phyloP scores from a whole-genome alignment of 2,329 filamentous ascomycete species.

The Fusarium setosum region DNA sequence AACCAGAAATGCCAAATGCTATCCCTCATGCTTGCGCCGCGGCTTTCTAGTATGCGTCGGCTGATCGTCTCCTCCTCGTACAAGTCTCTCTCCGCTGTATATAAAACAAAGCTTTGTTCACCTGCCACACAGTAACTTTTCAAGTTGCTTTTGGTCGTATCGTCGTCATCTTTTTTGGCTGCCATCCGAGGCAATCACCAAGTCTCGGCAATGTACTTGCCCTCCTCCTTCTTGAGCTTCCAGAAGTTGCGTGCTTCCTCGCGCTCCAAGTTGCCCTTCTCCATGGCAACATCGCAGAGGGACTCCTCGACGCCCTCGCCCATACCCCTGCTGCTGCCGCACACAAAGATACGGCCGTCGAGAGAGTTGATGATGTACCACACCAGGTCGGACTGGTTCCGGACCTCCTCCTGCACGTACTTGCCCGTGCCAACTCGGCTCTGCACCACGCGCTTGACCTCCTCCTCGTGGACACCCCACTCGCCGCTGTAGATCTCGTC shows the following conservation, averaged over 20 bases:
- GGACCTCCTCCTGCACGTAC: slow-evolving; percentile 97
- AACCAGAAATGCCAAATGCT: slow-evolving; percentile 27
- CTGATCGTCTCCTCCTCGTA: slow-evolving; percentile 8
- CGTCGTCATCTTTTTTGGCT: background rate
- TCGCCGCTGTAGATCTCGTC: slow-evolving; percentile 98
- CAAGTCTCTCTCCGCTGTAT: background rate
- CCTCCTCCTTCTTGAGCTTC: slow-evolving; percentile 89
- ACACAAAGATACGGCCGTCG: slow-evolving; percentile 97
- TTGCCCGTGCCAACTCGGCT: slow-evolving; percentile 81
- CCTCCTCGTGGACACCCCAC: slow-evolving; percentile 91
- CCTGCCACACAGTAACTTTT: background rate
- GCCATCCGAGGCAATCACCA: slow-evolving; percentile 57
- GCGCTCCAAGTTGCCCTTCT: slow-evolving; percentile 86
- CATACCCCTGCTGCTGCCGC: slow-evolving; percentile 95
- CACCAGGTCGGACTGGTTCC: slow-evolving; percentile 91
- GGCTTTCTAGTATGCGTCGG: slow-evolving; percentile 35
- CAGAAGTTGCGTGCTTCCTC: slow-evolving; percentile 90
- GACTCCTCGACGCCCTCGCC: slow-evolving; percentile 94
- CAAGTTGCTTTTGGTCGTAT: background rate
- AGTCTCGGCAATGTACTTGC: slow-evolving; percentile 93
- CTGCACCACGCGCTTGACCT: slow-evolving; percentile 85
- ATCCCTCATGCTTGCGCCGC: slow-evolving; percentile 34
- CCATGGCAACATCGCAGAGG: slow-evolving; percentile 89
- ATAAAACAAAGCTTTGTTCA: background rate
- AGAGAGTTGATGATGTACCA: slow-evolving; percentile 98